Percentiles rank a stretch among this genome's conserved stretches.
Conservation (phyloP, 306 rosid genomes). For the Calophaca sinica region DNA sequence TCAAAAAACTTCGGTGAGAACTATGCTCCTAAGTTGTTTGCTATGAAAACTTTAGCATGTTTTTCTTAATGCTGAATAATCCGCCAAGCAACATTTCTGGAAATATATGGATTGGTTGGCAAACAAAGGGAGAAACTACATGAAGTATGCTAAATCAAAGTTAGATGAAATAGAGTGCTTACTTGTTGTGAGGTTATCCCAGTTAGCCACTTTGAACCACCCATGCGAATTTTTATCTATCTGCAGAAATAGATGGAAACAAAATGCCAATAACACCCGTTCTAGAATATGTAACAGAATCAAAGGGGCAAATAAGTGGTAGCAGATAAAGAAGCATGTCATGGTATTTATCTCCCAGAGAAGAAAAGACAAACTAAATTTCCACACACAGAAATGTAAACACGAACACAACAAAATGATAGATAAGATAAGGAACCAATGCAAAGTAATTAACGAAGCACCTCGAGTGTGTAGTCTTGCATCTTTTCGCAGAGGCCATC, state of each 20-base stretch:
- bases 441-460: slow-evolving; percentile 36
- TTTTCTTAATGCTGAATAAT: slow-evolving; percentile 24
- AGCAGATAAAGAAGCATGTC: slow-evolving; percentile 16
- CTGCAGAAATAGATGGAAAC: slow-evolving; percentile 59
- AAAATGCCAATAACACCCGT: slow-evolving; percentile 8
- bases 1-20: slow-evolving; percentile 18
- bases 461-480: slow-evolving; percentile 92
- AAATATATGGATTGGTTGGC: slow-evolving; percentile 14
- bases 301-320: slow-evolving; percentile 13
- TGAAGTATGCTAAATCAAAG: slow-evolving; percentile 18
- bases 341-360: not conserved
- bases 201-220: slow-evolving; percentile 83
- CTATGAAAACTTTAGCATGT: slow-evolving; percentile 29
- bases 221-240: slow-evolving; percentile 50
- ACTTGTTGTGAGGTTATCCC: slow-evolving; percentile 79
- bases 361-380: too few relatives aligned
- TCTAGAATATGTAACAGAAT: slow-evolving; percentile 5
- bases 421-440: slow-evolving; percentile 11
- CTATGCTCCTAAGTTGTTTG: slow-evolving; percentile 9
- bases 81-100: not conserved
- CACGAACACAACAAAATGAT: not conserved
- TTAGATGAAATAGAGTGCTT: slow-evolving; percentile 43
- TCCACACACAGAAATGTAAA: not conserved
- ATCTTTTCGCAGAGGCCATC: slow-evolving; percentile 95
- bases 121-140: slow-evolving; percentile 25